These are phyloP conservation scores for Talaromyces wortmannii DNA, from an alignment of 495 filamentous ascomycete species.

Conservation along the genomic window DNA sequence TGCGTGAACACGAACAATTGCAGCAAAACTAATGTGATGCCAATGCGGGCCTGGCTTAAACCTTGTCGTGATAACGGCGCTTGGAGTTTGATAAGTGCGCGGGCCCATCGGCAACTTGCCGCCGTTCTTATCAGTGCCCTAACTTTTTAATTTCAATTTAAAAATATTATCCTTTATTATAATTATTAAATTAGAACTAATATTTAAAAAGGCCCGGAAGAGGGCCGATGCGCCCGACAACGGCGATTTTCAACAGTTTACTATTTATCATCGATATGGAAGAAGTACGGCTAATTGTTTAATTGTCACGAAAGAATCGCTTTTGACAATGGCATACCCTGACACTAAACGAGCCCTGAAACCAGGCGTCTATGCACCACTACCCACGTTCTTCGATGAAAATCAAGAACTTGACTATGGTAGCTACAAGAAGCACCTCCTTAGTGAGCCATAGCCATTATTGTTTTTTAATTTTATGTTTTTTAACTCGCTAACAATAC, in stretches of 20 bases:
- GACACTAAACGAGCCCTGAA: conserved; percentile 5
- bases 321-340: neutral
- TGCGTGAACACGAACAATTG: neutral
- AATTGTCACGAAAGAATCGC: neutral
- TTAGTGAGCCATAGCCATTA: conserved; percentile 3
- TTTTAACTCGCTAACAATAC: neutral
- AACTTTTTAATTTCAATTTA: too few relatives aligned
- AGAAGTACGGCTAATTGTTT: neutral
- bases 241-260: neutral
- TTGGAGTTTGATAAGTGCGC: conserved; percentile 4
- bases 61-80: conserved; percentile 1
- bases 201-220: neutral
- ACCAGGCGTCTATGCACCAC: conserved; percentile 14
- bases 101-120: conserved; percentile 8
- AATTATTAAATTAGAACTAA: too few relatives aligned
- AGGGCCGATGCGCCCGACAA: neutral
- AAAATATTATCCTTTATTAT: too few relatives aligned
- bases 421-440: conserved; percentile 11
- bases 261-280: too few relatives aligned
- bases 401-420: conserved; percentile 16
- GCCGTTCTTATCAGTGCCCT: conserved; percentile 4
- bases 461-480: neutral
- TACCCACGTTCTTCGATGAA: conserved; percentile 14
- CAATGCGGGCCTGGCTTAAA: neutral
- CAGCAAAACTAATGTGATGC: neutral